These are phyloP conservation scores for Stagonosporopsis tanaceti DNA, from an alignment of 2,329 filamentous ascomycete species.

Conservation along the genomic window DNA sequence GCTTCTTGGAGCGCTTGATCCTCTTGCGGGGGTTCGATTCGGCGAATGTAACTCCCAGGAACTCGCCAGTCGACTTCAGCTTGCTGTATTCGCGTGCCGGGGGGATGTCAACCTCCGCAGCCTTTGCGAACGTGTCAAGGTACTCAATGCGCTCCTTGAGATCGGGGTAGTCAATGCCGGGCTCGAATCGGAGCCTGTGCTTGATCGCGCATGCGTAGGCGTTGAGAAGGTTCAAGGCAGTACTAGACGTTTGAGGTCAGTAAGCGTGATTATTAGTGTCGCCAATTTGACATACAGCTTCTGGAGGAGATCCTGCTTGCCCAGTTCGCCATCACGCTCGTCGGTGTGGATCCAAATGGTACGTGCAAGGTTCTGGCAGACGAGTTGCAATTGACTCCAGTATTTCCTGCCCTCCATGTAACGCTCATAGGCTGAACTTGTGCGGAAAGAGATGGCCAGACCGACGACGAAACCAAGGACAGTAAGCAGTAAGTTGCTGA, in stretches of 20 bases:
- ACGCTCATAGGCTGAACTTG: conserved; percentile 78
- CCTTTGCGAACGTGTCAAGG: conserved; percentile 76
- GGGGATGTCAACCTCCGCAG: conserved; percentile 57
- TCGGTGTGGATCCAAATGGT: conserved; percentile 81
- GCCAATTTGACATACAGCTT: conserved; percentile 62
- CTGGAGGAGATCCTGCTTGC: conserved; percentile 72
- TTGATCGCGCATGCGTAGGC: conserved; percentile 81
- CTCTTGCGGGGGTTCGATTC: conserved; percentile 79
- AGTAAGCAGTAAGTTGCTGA: conserved; percentile 74
- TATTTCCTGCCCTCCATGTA: conserved; percentile 66
- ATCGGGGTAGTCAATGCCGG: conserved; percentile 79
- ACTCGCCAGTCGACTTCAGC: conserved; percentile 72
- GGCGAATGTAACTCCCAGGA: conserved; percentile 78
- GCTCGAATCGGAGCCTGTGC: conserved; percentile 84
- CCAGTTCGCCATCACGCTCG: conserved; percentile 65
- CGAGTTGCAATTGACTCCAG: conserved; percentile 67
- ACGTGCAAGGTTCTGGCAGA: conserved; percentile 67
- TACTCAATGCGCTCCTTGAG: conserved; percentile 73
- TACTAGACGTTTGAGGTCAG: conserved; percentile 47
- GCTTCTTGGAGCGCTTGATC: conserved; percentile 75
- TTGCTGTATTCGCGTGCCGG: conserved; percentile 38
- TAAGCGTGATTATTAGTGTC: background rate
- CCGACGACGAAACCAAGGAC: conserved; percentile 84
- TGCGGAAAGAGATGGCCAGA: conserved; percentile 79
- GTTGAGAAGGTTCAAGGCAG: conserved; percentile 78